These are phyloP conservation scores for Ananas comosus DNA, from an alignment of 176 grass and related monocot species.

Conservation along the genomic window DNA sequence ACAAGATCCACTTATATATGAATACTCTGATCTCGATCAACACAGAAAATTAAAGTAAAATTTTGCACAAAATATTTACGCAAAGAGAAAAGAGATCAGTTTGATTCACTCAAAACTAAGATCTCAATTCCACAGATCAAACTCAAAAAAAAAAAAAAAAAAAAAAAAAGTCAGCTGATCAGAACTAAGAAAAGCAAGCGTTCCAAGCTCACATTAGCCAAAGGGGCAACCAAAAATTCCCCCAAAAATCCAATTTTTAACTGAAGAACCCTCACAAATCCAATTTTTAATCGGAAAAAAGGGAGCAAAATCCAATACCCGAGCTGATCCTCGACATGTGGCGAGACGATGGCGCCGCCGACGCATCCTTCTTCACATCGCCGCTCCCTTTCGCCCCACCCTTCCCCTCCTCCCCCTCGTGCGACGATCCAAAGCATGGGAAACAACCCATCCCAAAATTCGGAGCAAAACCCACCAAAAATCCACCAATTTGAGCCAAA, in stretches of 20 bases:
- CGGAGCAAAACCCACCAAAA: neutral
- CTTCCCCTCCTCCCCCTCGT: constrained; percentile 31
- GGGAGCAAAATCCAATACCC: constrained; percentile 33
- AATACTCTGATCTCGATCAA: neutral
- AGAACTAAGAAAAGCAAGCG: no score
- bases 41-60: neutral
- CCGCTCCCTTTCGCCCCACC: constrained; percentile 13
- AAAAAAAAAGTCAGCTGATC: neutral
- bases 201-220: neutral
- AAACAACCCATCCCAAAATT: constrained; percentile 70
- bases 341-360: constrained; percentile 16
- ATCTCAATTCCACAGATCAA: neutral
- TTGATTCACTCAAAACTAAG: neutral
- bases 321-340: constrained; percentile 41
- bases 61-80: no score
- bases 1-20: neutral
- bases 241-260: neutral
- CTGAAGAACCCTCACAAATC: neutral
- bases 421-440: constrained; percentile 58
- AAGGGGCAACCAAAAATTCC: neutral
- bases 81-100: neutral
- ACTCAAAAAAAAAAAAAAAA: neutral
- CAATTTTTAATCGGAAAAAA: constrained; percentile 1
- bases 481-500: neutral
- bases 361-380: constrained; percentile 34